phyloP scores from a whole-genome alignment of 139 green algal genomes.

The Chlorella sp. region DNA sequence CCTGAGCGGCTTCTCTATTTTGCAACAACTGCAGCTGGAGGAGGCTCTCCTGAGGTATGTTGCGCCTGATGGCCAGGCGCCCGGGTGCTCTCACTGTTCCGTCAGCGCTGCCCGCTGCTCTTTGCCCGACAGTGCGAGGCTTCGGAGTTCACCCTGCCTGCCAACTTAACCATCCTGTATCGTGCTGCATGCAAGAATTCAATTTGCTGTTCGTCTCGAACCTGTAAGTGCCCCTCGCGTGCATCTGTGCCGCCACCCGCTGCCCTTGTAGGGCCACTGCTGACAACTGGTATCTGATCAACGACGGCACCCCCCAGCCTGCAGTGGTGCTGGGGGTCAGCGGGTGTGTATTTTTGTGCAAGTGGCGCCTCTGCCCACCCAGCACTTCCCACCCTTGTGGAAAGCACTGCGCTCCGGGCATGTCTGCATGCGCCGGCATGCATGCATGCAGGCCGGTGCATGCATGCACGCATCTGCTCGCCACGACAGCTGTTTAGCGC shows the following conservation, averaged over 20 bases:
- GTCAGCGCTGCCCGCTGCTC: too few species aligned
- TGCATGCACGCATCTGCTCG: neutral
- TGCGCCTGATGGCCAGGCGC: neutral
- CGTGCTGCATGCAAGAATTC: neutral
- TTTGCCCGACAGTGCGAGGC: too few species aligned
- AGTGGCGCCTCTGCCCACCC: too few species aligned
- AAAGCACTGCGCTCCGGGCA: too few species aligned
- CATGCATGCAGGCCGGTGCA: neutral
- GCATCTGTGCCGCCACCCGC: neutral
- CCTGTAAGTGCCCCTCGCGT: too few species aligned
- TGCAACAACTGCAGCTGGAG: slow-evolving; percentile 85
- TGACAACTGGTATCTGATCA: slow-evolving; percentile 90
- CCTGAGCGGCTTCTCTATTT: slow-evolving; percentile 65
- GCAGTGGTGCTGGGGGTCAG: slow-evolving; percentile 94
- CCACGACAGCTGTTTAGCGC: too few species aligned
- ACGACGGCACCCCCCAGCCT: slow-evolving; percentile 76
- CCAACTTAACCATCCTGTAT: too few species aligned
- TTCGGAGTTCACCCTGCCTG: too few species aligned
- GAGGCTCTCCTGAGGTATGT: slow-evolving; percentile 78
- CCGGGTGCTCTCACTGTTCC: neutral
- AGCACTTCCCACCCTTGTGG: too few species aligned
- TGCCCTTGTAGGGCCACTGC: neutral
- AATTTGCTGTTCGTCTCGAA: neutral
- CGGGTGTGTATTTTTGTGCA: slow-evolving; percentile 59
- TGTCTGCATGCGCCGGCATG: neutral